These are phyloP conservation scores for Fusarium bactridioides DNA, from an alignment of 2,329 filamentous ascomycete species.

Conservation along the genomic window DNA sequence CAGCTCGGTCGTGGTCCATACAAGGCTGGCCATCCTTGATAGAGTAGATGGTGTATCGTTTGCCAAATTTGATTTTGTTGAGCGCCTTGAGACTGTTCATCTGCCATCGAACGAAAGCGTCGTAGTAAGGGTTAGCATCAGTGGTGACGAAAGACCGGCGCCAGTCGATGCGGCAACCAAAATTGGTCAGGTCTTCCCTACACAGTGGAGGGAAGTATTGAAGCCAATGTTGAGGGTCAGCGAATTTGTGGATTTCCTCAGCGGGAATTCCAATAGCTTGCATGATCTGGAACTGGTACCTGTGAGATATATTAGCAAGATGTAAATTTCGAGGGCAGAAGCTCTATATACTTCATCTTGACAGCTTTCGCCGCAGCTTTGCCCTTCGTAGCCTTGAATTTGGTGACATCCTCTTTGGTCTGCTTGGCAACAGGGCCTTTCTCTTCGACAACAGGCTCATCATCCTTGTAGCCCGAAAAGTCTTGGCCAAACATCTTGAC, in stretches of 20 bases:
- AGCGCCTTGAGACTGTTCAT: conserved; percentile 92
- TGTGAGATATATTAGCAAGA: not conserved
- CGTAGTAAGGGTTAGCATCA: conserved; percentile 95
- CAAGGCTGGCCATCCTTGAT: conserved; percentile 57
- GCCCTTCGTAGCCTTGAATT: conserved; percentile 91
- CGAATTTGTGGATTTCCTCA: conserved; percentile 91
- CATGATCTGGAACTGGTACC: conserved; percentile 95
- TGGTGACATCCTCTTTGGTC: conserved; percentile 83
- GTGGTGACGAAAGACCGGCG: conserved; percentile 92
- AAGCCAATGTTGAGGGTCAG: conserved; percentile 92
- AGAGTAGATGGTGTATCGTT: conserved; percentile 88
- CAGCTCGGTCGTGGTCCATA: conserved; percentile 58
- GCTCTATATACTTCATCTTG: conserved; percentile 71
- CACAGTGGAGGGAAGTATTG: conserved; percentile 75
- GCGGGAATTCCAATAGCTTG: conserved; percentile 85
- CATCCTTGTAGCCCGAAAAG: conserved; percentile 79
- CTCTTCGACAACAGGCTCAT: conserved; percentile 61
- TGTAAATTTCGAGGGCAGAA: not conserved
- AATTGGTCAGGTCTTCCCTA: conserved; percentile 78
- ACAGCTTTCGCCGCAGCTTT: conserved; percentile 90
- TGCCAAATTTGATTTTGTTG: conserved; percentile 92
- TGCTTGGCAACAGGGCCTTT: conserved; percentile 66
- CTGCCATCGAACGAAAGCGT: conserved; percentile 95
- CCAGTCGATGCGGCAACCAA: conserved; percentile 93
- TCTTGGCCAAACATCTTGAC: conserved; percentile 87